Evolutionary conservation across 2,329 filamentous ascomycete species (phyloP).

Genomic region (Chaetomium olivaceum): DNA sequence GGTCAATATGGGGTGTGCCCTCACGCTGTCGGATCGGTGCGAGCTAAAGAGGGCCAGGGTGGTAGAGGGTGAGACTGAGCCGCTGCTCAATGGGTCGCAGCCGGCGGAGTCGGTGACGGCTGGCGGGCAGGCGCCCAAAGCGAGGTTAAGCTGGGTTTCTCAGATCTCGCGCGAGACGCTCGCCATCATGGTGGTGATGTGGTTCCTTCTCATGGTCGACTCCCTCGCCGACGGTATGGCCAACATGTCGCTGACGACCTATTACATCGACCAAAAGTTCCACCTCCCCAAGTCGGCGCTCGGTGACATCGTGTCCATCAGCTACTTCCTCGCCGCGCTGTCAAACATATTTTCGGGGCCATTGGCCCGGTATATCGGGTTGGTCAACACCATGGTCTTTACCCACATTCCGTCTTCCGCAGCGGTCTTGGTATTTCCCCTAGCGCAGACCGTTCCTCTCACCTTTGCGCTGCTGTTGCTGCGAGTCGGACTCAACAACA

Average conservation of each 20-base stretch:
- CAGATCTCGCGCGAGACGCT: conserved; percentile 60
- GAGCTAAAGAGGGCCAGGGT: conserved; percentile 45
- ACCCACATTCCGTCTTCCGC: conserved; percentile 63
- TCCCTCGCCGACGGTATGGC: conserved; percentile 67
- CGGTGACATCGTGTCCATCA: conserved; percentile 58
- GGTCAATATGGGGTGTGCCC: conserved; percentile 49
- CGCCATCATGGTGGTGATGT: conserved; percentile 62
- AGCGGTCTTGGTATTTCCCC: conserved; percentile 61
- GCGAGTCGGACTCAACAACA: conserved; percentile 63
- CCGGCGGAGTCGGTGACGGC: neutral
- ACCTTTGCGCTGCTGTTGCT: conserved; percentile 59
- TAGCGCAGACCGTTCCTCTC: conserved; percentile 51
- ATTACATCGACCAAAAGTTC: conserved; percentile 60
- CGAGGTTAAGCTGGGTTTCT: conserved; percentile 45
- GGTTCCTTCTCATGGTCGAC: conserved; percentile 65
- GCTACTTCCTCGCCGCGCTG: conserved; percentile 55
- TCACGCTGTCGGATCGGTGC: conserved; percentile 51
- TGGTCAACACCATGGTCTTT: conserved; percentile 66
- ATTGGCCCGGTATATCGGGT: conserved; percentile 57
- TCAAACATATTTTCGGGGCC: conserved; percentile 60
- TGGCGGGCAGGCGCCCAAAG: conserved; percentile 15
- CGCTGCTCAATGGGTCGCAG: neutral
- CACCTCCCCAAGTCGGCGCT: conserved; percentile 56
- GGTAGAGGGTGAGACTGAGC: conserved; percentile 20
- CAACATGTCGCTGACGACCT: conserved; percentile 57